phyloP scores from a whole-genome alignment of 2,329 filamentous ascomycete genomes.

The Exophiala sp. region DNA sequence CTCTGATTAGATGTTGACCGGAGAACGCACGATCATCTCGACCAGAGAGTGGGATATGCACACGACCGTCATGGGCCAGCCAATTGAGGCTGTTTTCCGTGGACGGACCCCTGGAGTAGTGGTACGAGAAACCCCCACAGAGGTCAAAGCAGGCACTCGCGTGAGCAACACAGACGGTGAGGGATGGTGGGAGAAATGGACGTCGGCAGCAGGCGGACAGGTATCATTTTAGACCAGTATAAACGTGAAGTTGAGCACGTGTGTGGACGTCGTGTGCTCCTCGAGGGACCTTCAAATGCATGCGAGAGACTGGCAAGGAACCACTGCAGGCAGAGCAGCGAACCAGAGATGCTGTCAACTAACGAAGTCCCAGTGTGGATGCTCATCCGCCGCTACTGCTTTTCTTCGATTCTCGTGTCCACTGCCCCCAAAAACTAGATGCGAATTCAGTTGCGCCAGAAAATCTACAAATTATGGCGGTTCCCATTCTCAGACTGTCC shows the following conservation, averaged over 20 bases:
- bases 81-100: conserved; percentile 12
- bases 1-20: conserved; percentile 8
- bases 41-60: conserved; percentile 19
- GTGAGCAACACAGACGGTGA: conserved; percentile 18
- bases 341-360: conserved; percentile 8
- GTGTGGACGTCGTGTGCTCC: conserved; percentile 20
- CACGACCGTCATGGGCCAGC: conserved; percentile 8
- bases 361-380: no score
- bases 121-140: conserved; percentile 12
- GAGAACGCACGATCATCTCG: conserved; percentile 7
- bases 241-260: conserved; percentile 24
- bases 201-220: not conserved
- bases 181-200: conserved; percentile 1
- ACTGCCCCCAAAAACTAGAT: conserved; percentile 12
- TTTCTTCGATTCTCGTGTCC: conserved; percentile 9
- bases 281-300: not conserved
- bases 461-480: conserved; percentile 24
- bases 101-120: conserved; percentile 3
- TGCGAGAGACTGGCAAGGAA: conserved; percentile 11
- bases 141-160: conserved; percentile 19
- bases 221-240: conserved; percentile 23
- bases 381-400: conserved; percentile 8
- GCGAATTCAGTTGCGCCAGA: conserved; percentile 9
- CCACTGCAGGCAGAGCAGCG: conserved; percentile 13
- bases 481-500: conserved; percentile 18